Percentiles rank a stretch among this genome's conserved stretches.
These are phyloP conservation scores for Taiozyma sp. DNA, from an alignment of 1,139 yeast species.

Conservation along the genomic window DNA sequence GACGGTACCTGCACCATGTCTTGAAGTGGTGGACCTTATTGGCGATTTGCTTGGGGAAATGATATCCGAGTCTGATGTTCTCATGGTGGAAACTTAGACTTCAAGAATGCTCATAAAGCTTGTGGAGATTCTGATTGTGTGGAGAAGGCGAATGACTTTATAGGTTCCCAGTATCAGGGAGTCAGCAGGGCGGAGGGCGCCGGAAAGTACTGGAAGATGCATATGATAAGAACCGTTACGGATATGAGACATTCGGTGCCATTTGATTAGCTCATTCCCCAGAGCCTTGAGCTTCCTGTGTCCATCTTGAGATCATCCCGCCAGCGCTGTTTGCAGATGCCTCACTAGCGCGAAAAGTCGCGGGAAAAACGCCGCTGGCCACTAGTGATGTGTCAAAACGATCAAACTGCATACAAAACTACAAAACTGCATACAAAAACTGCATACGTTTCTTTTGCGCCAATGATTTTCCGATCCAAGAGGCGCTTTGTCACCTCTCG, in stretches of 20 bases:
- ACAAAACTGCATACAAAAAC: too few relatives aligned
- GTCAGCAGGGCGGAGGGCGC: neutral
- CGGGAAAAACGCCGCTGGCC: neutral
- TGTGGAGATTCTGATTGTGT: neutral
- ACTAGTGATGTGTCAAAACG: too few relatives aligned
- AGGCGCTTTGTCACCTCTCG: too few relatives aligned
- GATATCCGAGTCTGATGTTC: neutral
- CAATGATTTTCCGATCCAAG: too few relatives aligned
- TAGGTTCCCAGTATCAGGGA: neutral
- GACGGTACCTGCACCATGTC: slow-evolving; percentile 29
- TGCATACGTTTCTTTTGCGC: too few relatives aligned
- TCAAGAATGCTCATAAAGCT: neutral
- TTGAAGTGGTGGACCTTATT: slow-evolving; percentile 3
- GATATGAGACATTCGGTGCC: neutral
- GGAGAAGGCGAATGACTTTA: neutral
- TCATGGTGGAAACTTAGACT: neutral
- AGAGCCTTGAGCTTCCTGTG: neutral
- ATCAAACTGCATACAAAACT: too few relatives aligned
- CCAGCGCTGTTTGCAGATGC: neutral
- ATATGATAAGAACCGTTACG: neutral
- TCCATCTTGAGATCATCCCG: neutral
- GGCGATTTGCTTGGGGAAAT: neutral
- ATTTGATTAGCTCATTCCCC: neutral
- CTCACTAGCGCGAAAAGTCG: neutral
- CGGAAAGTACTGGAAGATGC: neutral